A percentile compares a stretch with the other conserved stretches of the same genome.
phyloP scores from a whole-genome alignment of 495 filamentous ascomycete species.

The Aspergillus sclerotioniger region DNA sequence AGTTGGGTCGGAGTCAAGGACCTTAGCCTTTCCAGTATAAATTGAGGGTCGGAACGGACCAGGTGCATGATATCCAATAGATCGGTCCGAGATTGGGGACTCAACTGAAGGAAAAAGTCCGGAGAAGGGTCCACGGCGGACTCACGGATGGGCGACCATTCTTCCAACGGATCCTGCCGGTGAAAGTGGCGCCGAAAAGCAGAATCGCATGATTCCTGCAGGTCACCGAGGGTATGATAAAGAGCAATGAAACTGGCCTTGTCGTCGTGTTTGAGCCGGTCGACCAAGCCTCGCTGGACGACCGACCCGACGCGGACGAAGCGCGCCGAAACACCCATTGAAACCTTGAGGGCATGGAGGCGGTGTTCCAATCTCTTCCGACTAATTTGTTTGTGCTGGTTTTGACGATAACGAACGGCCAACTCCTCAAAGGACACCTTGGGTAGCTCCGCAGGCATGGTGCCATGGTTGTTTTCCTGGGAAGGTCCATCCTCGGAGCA shows the following conservation, averaged over 20 bases:
- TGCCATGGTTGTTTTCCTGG: slow-evolving; percentile 8
- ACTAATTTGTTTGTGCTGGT: slow-evolving; percentile 42
- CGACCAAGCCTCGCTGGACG: slow-evolving; percentile 78
- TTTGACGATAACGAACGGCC: slow-evolving; percentile 40
- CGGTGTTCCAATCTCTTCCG: slow-evolving; percentile 42
- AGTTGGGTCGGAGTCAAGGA: slow-evolving; percentile 72
- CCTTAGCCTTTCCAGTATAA: slow-evolving; percentile 75
- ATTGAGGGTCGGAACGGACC: slow-evolving; percentile 81
- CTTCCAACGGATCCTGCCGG: slow-evolving; percentile 43
- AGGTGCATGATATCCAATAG: slow-evolving; percentile 76
- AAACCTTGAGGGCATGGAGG: slow-evolving; percentile 52
- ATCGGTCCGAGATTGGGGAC: slow-evolving; percentile 67
- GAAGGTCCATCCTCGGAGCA: slow-evolving; percentile 22
- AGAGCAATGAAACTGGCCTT: slow-evolving; percentile 83
- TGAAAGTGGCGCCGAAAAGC: slow-evolving; percentile 45
- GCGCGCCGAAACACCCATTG: slow-evolving; percentile 76
- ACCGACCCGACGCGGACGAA: slow-evolving; percentile 74
- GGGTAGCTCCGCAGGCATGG: slow-evolving; percentile 20
- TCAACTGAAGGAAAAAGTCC: slow-evolving; percentile 79
- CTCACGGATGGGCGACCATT: slow-evolving; percentile 30
- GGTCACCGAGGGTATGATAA: slow-evolving; percentile 85
- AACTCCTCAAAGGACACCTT: slow-evolving; percentile 46
- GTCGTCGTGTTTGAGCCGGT: slow-evolving; percentile 85
- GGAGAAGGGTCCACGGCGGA: slow-evolving; percentile 44
- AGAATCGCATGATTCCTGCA: slow-evolving; percentile 79